Percentiles rank a stretch among this genome's conserved stretches.
phyloP scores from a whole-genome alignment of 352 stramenopile species.

The Globisporangium abappressorium region DNA sequence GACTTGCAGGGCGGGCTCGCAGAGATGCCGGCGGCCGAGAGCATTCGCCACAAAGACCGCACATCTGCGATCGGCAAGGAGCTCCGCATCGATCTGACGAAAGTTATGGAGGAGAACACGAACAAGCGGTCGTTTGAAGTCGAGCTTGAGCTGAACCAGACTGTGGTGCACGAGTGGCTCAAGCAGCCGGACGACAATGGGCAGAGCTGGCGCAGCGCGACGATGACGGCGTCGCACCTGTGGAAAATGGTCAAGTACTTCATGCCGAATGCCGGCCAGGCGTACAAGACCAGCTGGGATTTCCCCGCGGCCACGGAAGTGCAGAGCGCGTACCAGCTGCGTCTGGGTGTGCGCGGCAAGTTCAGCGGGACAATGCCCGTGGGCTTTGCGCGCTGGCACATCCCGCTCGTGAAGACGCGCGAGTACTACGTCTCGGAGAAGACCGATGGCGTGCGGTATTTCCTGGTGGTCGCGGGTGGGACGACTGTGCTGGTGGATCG shows the following conservation, averaged over 20 bases:
- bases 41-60: conserved; percentile 72
- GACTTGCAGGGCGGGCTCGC: conserved; percentile 54
- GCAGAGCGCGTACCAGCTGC: conserved; percentile 77
- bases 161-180: conserved; percentile 72
- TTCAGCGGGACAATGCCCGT: conserved; percentile 91
- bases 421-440: conserved; percentile 91
- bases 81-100: conserved; percentile 80
- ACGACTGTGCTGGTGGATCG: conserved; percentile 72
- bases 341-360: conserved; percentile 68
- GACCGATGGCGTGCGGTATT: conserved; percentile 90
- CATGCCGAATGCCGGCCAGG: conserved; percentile 75
- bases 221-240: conserved; percentile 56
- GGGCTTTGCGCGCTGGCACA: conserved; percentile 89
- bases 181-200: conserved; percentile 68
- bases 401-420: conserved; percentile 75
- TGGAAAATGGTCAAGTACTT: conserved; percentile 87
- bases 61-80: conserved; percentile 72
- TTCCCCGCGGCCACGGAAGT: conserved; percentile 67
- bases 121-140: conserved; percentile 75
- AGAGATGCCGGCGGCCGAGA: conserved; percentile 70
- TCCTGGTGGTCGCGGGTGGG: conserved; percentile 78
- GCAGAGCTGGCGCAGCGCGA: conserved; percentile 69
- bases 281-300: conserved; percentile 78
- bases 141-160: conserved; percentile 72
- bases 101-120: conserved; percentile 74